Evolutionary conservation across 169 alveolate genomes (phyloP), one percentile per base, ranked within the genome.

Genomic region (Babesia sp.): DNA sequence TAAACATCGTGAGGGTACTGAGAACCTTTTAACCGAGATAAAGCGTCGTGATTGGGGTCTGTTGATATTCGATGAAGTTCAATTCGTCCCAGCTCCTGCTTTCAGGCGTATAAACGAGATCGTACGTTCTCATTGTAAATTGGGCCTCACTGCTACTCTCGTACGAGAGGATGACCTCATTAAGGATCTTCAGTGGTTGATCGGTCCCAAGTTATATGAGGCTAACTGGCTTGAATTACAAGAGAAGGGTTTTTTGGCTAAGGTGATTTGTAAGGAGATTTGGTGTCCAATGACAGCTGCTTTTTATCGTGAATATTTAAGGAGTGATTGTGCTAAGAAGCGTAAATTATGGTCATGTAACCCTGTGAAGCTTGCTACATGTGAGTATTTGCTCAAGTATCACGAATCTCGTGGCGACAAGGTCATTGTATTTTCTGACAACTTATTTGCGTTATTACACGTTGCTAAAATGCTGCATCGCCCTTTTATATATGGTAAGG

Each of bases 121-220:
- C 45, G 95, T 94, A 41, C 91, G 95, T 71, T 91, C 98, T 12
- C 99, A 96, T 83, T 96, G 98, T 71, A 96, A 96, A 77, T 87
- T 96, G 44, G 99, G 99, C 1, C 92, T 98, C 29, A 98, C 99
- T 7, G 99, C 99, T 16, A 98, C 99, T 6, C 94, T 98, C 42
- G 99, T 98, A 33, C 91, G 99, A 92, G 99, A 98, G 72, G 99
- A 98, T 77, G 95, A 95, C 54, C 91, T 94, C 63, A 97, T 98
- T 60, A 91, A 94, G 59, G 99, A 98, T 76, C 92, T 98, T 57
- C 98, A 97, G 83, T 97, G 98, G 96, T 93, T 98, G 71, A 96
- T 98, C 61, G 99, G 99, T 3, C 99, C 99, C 22, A 98, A 98
- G 84, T 91, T 97, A 51, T 97, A 97, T 90, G 99, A 98, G 89